Percentiles rank a stretch among this genome's conserved stretches.
Conservation (phyloP, 176 grass and related monocot species). For the Cenchrus americanus region DNA sequence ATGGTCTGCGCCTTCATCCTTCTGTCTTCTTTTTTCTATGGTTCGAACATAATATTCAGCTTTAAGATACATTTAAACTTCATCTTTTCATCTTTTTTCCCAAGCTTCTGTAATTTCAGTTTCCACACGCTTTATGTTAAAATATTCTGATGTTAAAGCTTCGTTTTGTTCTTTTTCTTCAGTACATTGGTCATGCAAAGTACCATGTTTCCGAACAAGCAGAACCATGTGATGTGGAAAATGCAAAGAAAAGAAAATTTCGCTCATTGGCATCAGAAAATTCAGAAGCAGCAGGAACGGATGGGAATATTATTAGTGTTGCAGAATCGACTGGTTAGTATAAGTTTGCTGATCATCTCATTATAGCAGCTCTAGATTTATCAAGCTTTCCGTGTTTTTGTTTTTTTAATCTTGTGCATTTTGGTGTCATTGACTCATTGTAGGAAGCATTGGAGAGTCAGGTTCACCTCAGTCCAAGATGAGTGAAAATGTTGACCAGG, state of each 20-base stretch:
- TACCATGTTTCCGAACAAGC: slow-evolving; percentile 28
- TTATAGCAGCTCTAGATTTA: slow-evolving; percentile 4
- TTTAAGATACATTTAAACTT: slow-evolving; percentile 15
- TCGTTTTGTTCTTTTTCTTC: slow-evolving; percentile 37
- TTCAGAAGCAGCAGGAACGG: slow-evolving; percentile 43
- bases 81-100: slow-evolving; percentile 17
- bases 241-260: slow-evolving; percentile 86
- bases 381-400: background rate
- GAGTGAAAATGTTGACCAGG: slow-evolving; percentile 43
- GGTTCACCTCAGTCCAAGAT: slow-evolving; percentile 44
- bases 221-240: slow-evolving; percentile 47
- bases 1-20: background rate
- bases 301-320: slow-evolving; percentile 15
- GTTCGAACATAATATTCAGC: background rate
- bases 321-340: slow-evolving; percentile 58
- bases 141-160: slow-evolving; percentile 30
- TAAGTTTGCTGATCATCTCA: background rate
- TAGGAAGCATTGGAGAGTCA: slow-evolving; percentile 42
- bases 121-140: slow-evolving; percentile 18
- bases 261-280: slow-evolving; percentile 41
- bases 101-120: slow-evolving; percentile 18
- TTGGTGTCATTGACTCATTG: slow-evolving; percentile 2
- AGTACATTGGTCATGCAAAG: slow-evolving; percentile 59
- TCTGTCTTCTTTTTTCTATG: background rate
- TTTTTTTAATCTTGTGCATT: slow-evolving; percentile 45